Evolutionary conservation across 2,329 filamentous ascomycete species (phyloP).

Genomic region (Fusarium sulawesiense): DNA sequence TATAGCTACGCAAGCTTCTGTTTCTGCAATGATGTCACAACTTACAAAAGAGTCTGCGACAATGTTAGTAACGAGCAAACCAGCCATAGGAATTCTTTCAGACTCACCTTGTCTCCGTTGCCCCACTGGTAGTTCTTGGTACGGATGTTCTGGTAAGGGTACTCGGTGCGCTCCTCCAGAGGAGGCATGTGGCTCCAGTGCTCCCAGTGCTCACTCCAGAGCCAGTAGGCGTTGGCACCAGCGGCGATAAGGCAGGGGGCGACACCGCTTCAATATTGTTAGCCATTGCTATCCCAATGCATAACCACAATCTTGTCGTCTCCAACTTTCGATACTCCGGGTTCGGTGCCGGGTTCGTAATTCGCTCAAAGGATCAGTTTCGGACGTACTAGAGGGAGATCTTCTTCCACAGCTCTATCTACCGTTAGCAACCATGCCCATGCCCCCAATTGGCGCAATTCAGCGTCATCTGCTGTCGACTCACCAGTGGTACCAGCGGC

Average conservation of each 20-base stretch:
- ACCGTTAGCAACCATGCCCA: constrained; percentile 49
- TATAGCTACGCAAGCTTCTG: constrained; percentile 2
- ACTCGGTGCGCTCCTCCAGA: constrained; percentile 90
- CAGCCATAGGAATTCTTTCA: not conserved
- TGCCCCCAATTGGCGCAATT: constrained; percentile 36
- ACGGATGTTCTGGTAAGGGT: constrained; percentile 98
- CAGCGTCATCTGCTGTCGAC: constrained; percentile 53
- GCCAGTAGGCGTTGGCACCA: constrained; percentile 83
- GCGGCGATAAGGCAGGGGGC: constrained; percentile 79
- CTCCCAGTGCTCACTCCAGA: constrained; percentile 98
- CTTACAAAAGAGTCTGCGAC: constrained; percentile 65
- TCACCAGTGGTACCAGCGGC: constrained; percentile 84
- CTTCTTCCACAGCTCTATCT: constrained; percentile 90
- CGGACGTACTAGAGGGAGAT: constrained; percentile 90
- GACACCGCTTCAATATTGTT: constrained; percentile 69
- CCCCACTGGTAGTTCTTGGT: constrained; percentile 96
- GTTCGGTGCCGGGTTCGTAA: constrained; percentile 33
- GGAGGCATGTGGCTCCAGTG: constrained; percentile 89
- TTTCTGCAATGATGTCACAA: constrained; percentile 20
- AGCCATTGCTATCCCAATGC: constrained; percentile 29
- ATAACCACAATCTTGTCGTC: constrained; percentile 20
- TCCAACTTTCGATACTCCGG: constrained; percentile 30
- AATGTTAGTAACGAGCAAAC: constrained; percentile 43
- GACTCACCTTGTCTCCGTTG: constrained; percentile 88
- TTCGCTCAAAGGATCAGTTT: constrained; percentile 43